Evolutionary conservation across 2,329 filamentous ascomycete genomes (phyloP).

Genomic region (Rhynchosporium graminicola): DNA sequence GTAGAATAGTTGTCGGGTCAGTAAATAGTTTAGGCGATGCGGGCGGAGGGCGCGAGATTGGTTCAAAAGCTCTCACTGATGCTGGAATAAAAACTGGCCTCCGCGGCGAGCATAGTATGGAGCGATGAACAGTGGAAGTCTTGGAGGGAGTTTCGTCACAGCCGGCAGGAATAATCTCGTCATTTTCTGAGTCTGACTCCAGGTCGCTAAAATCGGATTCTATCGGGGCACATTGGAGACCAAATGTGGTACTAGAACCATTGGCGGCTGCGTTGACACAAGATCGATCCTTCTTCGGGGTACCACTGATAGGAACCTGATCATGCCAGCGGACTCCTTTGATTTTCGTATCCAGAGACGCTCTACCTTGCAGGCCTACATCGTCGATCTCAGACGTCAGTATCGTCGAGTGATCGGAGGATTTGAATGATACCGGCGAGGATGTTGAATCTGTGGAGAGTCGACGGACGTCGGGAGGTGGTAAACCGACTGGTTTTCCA

Average conservation of each 20-base stretch:
- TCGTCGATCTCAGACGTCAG: constrained; percentile 26
- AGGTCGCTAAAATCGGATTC: constrained; percentile 29
- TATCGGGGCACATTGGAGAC: neutral
- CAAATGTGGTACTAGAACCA: constrained; percentile 10
- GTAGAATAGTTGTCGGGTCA: constrained; percentile 26
- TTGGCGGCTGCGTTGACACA: neutral
- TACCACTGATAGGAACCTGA: constrained; percentile 7
- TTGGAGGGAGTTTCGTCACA: neutral
- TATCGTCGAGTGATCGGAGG: constrained; percentile 22
- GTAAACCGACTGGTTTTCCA: constrained; percentile 23
- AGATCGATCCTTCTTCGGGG: constrained; percentile 10
- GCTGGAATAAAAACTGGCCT: constrained; percentile 2
- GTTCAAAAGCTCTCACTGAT: constrained; percentile 17
- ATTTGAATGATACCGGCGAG: constrained; percentile 20
- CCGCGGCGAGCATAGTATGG: neutral
- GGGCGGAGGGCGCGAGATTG: constrained; percentile 10
- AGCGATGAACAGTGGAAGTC: neutral
- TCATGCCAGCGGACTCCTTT: constrained; percentile 35
- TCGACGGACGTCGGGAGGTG: constrained; percentile 10
- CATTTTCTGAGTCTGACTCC: constrained; percentile 42
- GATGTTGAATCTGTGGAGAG: constrained; percentile 17
- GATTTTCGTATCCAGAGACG: constrained; percentile 10
- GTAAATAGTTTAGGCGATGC: constrained; percentile 12
- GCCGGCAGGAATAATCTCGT: neutral
- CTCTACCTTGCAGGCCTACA: neutral